Base-by-base conservation (phyloP, 495 filamentous ascomycete genomes). In the Penicillium nucicola region DNA sequence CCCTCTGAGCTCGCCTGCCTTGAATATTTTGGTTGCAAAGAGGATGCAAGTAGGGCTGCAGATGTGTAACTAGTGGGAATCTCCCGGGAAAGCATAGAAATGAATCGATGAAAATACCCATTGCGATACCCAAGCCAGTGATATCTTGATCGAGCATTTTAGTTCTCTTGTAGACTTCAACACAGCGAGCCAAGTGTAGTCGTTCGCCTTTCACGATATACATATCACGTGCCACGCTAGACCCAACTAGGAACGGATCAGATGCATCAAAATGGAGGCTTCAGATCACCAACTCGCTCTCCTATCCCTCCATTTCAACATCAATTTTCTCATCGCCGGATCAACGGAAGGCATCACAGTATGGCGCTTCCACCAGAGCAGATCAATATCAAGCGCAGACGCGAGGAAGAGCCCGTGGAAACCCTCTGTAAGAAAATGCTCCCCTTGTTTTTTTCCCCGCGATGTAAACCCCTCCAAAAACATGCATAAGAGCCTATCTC, bases 361-460 rank as follows among this genome's bases (percentile, higher is more conserved):
- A 70, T 80, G 77, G 39, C 71, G 17, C 58, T 77, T 32, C 77
- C 76, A 30, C 78, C 77, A 25, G 78, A 81, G 50, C 75, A 76
- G 17, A 77, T 82, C 36, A 75, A 71, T 8, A 76, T 82, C 60
- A 82, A 82, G 60, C 71, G 79, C 15, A 76, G 76, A n/a, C 75
- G 76, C 17, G 76, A 78, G 36, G 79, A 82, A 51, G 79, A 81
- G 18, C 78, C 79, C 5, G 71, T 80, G 11, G 78, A 82, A 37
- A 73, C 75, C 25, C 63, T 82, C 48, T 82, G 78, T 82, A 76
- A 53, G 76, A 61, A 32, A 19, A 39, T 44, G 17, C 20, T 46
- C 52, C 19, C 45, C 51, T 25, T 48, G 45, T 40, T 51, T 50
- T 51, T 50, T 42, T 57, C 56, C 53, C 59, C 57, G 51, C 56